These are phyloP conservation scores for Alternaria sp. DNA, from an alignment of 2,329 filamentous ascomycete species.

Conservation along the genomic window DNA sequence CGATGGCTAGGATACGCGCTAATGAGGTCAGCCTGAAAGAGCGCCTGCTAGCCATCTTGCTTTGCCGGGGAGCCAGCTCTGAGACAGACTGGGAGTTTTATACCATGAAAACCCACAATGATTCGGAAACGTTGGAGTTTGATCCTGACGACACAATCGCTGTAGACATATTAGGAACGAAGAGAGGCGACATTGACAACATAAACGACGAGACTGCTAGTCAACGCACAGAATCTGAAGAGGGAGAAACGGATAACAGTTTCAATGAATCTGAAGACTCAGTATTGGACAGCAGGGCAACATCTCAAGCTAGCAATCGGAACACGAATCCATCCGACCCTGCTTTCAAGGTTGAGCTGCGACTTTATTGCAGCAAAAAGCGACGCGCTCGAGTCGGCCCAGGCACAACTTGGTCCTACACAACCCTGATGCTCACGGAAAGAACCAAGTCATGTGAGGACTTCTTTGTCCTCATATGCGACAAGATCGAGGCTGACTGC, in stretches of 20 bases:
- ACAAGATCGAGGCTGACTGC: slow-evolving; percentile 11
- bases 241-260: neutral
- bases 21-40: slow-evolving; percentile 11
- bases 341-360: slow-evolving; percentile 13
- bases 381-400: neutral
- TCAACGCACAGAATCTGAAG: neutral
- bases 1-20: neutral
- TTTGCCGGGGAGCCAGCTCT: neutral
- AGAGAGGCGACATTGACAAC: neutral
- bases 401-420: neutral
- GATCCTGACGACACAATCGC: neutral
- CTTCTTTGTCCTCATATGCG: slow-evolving; percentile 17
- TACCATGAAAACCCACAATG: no score
- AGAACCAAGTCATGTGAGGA: slow-evolving; percentile 3
- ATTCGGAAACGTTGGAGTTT: neutral
- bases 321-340: neutral
- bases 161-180: neutral
- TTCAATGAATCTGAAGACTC: neutral
- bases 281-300: neutral
- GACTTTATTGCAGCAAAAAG: slow-evolving; percentile 9
- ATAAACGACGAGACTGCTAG: neutral
- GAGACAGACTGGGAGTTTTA: neutral
- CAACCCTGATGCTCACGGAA: slow-evolving; percentile 5
- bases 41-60: slow-evolving; percentile 8
- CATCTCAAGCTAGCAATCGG: neutral